Base-by-base conservation (phyloP, 768 basidiomycete species). In the Termitomyces sp. region DNA sequence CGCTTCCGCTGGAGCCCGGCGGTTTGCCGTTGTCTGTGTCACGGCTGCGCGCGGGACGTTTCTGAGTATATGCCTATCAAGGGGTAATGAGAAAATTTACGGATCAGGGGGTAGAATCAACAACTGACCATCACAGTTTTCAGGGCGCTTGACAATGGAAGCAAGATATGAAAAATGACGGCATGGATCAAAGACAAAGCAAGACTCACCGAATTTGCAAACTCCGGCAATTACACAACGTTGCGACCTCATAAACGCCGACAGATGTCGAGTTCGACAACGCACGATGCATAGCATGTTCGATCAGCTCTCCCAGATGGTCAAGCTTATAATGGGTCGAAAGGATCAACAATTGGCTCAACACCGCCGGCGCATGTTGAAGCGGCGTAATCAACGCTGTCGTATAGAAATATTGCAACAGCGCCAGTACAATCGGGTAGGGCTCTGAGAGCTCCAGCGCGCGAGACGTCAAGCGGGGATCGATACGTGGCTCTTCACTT, bases 351-450 rank as follows among this genome's bases (percentile, higher is more conserved):
- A 99, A 80, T 65, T 94, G 92, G 68, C 91, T 90, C 50, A 98
- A 80, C 32, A 98, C 91, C 2, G 94, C 88, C 5, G 94, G 91
- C 7, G 91, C 87, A 67, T 94, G 92, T 72, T 99, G 96, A 47
- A 97, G 80, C 6, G 93, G 92, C 0, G 96, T 98, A 59, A 92
- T 79, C 40, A 99, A 81, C 1, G 91, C 83, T 57, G 88, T 81
- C 0, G 94, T 86, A 76, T 98, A 98, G 63, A 99, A 86, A 76
- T 98, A 99, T 73, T 99, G 95, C 65, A 98, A 73, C 56, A 98
- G 76, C 8, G 95, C 96, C 57, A 96, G 76, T 1, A 91, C 88
- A 66, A 97, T 87, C 0, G 94, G 88, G 69, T 92, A 96, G 2
- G 94, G 87, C 68, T 97, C 95, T 2, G 94, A 93, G 29, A 98